phyloP scores from a whole-genome alignment of 2,329 filamentous ascomycete genomes.

The Aspergillus sp. region DNA sequence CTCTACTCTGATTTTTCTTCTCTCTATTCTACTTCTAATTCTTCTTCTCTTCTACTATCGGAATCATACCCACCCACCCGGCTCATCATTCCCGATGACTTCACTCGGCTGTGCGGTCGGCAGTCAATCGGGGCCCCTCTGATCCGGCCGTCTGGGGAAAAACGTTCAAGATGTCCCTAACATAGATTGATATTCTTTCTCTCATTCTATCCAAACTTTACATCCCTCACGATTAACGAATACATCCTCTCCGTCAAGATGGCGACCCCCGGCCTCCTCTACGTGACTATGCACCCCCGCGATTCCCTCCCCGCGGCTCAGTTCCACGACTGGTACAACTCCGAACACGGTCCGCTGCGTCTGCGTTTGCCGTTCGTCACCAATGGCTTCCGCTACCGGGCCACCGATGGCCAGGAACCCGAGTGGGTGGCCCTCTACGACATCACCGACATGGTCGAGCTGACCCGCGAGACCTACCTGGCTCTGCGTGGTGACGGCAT shows the following conservation, averaged over 20 bases:
- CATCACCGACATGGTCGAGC: slow-evolving; percentile 68
- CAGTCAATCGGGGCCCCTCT: not conserved
- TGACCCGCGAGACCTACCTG: slow-evolving; percentile 67
- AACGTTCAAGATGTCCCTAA: not conserved
- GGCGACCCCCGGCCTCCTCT: slow-evolving; percentile 66
- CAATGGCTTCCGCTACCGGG: slow-evolving; percentile 78
- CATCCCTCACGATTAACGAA: not conserved
- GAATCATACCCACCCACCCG: not conserved
- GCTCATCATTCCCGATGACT: not conserved
- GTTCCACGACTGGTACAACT: slow-evolving; percentile 94
- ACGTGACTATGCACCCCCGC: slow-evolving; percentile 82
- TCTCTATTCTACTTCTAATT: not conserved
- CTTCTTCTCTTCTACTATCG: not conserved
- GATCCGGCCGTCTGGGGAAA: not conserved
- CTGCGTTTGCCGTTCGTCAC: slow-evolving; percentile 71
- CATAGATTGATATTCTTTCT: too few species aligned
- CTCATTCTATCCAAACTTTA: not conserved
- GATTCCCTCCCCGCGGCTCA: slow-evolving; percentile 62
- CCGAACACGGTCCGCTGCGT: slow-evolving; percentile 81
- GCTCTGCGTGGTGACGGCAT: slow-evolving; percentile 45
- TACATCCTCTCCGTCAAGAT: slow-evolving; percentile 18
- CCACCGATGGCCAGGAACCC: slow-evolving; percentile 61
- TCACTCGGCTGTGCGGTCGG: slow-evolving; percentile 1
- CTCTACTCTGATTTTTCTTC: not conserved
- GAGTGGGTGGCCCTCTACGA: slow-evolving; percentile 81